These are phyloP conservation scores for Penicillium janthinellum DNA, from an alignment of 2,329 filamentous ascomycete genomes.

Conservation along the genomic window DNA sequence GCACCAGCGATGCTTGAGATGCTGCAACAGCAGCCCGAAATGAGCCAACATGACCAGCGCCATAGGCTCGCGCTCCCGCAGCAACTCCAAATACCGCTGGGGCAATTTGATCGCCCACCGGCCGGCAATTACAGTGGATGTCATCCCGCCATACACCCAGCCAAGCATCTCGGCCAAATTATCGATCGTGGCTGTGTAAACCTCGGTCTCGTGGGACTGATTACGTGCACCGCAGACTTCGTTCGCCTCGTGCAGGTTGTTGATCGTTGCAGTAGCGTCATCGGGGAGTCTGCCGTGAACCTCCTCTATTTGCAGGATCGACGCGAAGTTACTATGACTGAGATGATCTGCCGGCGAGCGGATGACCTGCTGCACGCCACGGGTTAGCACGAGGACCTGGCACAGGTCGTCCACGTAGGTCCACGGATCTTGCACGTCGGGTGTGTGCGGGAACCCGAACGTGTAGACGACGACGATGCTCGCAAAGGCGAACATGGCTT, in stretches of 20 bases:
- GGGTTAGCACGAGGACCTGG: conserved; percentile 36
- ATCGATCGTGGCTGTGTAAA: conserved; percentile 30
- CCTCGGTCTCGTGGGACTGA: conserved; percentile 26
- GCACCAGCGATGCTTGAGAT: conserved; percentile 66
- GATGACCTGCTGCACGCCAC: conserved; percentile 40
- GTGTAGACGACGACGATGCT: conserved; percentile 42
- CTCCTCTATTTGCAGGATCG: conserved; percentile 31
- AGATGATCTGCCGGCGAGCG: conserved; percentile 29
- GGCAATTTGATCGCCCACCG: conserved; percentile 43
- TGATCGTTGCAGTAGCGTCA: conserved; percentile 23
- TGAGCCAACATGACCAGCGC: conserved; percentile 62
- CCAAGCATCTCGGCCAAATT: conserved; percentile 32
- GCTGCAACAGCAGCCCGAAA: conserved; percentile 61
- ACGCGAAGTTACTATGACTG: conserved; percentile 27
- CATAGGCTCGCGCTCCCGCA: conserved; percentile 41
- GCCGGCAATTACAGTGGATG: conserved; percentile 49
- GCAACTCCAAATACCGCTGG: conserved; percentile 38
- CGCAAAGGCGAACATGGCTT: conserved; percentile 45
- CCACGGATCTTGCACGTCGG: conserved; percentile 30
- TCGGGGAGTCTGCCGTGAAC: conserved; percentile 24
- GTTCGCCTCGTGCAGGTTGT: conserved; percentile 32
- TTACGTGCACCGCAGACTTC: conserved; percentile 23
- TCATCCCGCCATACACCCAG: conserved; percentile 48
- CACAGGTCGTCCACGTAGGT: conserved; percentile 36
- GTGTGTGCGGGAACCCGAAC: conserved; percentile 38